phyloP scores from a whole-genome alignment of 2,329 filamentous ascomycete species.

The Nemania serpens region DNA sequence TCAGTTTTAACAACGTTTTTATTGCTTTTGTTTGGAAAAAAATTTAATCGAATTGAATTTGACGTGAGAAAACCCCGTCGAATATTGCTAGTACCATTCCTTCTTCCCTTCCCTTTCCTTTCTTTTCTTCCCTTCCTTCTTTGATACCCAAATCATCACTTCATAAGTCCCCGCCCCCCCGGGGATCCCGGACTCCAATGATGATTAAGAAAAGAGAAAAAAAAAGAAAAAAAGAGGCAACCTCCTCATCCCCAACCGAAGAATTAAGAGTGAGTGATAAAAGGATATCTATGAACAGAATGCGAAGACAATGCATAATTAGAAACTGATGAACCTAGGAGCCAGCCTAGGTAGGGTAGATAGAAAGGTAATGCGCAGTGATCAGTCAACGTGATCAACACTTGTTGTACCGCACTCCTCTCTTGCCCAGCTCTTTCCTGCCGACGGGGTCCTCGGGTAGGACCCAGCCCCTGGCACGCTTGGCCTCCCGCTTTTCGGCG shows the following conservation, averaged over 20 bases:
- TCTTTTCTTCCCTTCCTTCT: slow-evolving; percentile 2
- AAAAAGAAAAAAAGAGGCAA: background rate
- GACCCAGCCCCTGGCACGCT: slow-evolving; percentile 74
- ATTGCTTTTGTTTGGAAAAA: background rate
- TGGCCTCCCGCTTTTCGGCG: slow-evolving; percentile 77
- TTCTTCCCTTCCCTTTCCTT: no score
- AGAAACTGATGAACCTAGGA: slow-evolving; percentile 5
- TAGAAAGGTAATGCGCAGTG: background rate
- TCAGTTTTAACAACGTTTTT: slow-evolving; percentile 8
- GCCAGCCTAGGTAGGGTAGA: slow-evolving; percentile 15
- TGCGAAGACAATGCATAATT: background rate
- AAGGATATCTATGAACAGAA: slow-evolving; percentile 20
- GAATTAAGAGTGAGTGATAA: slow-evolving; percentile 13
- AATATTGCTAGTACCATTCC: slow-evolving; percentile 29
- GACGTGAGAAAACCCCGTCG: slow-evolving; percentile 7
- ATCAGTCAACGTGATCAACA: slow-evolving; percentile 36
- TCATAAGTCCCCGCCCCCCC: slow-evolving; percentile 2
- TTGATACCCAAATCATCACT: slow-evolving; percentile 7
- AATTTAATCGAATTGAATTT: slow-evolving; percentile 2
- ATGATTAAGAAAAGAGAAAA: background rate
- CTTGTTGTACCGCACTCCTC: slow-evolving; percentile 62
- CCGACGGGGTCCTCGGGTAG: slow-evolving; percentile 75
- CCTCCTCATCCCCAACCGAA: background rate
- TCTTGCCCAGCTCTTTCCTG: slow-evolving; percentile 71
- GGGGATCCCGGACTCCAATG: slow-evolving; percentile 16